These are phyloP conservation scores for Colletotrichum orchidophilum DNA, from an alignment of 2,329 filamentous ascomycete genomes.

Conservation along the genomic window DNA sequence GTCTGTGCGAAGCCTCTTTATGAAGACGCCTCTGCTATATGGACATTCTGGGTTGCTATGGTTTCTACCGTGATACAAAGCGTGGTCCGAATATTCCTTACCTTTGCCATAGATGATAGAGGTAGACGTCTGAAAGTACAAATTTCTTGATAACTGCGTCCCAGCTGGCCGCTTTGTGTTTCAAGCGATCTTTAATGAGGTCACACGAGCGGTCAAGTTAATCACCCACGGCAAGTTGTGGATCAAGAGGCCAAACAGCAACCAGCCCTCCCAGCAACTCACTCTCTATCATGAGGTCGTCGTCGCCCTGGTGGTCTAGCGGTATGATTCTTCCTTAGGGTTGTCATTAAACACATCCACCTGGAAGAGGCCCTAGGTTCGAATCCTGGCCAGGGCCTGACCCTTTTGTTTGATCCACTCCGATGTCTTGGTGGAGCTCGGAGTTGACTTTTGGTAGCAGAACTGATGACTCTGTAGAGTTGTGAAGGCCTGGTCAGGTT, in stretches of 20 bases:
- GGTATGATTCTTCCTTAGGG: slow-evolving; percentile 17
- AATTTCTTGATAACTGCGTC: too few species aligned
- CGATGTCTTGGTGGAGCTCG: not conserved
- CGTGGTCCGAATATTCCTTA: too few species aligned
- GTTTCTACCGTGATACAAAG: too few species aligned
- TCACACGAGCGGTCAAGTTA: too few species aligned
- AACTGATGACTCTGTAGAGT: not conserved
- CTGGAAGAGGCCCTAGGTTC: slow-evolving; percentile 14
- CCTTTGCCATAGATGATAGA: too few species aligned
- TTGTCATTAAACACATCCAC: not conserved
- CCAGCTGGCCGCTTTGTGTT: too few species aligned
- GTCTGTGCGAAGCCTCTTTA: too few species aligned
- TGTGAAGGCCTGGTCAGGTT: not conserved
- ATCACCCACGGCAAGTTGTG: too few species aligned
- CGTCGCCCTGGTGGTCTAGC: slow-evolving; percentile 1
- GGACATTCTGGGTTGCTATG: too few species aligned
- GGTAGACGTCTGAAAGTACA: too few species aligned
- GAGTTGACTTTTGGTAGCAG: not conserved
- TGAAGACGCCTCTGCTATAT: too few species aligned
- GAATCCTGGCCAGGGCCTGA: slow-evolving; percentile 6
- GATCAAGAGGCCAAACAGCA: not conserved
- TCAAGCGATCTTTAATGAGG: too few species aligned
- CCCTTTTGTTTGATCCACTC: not conserved
- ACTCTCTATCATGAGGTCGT: not conserved
- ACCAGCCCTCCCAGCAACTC: not conserved